phyloP scores from a whole-genome alignment of 139 green algal species.

The Volvox reticuliferus region DNA sequence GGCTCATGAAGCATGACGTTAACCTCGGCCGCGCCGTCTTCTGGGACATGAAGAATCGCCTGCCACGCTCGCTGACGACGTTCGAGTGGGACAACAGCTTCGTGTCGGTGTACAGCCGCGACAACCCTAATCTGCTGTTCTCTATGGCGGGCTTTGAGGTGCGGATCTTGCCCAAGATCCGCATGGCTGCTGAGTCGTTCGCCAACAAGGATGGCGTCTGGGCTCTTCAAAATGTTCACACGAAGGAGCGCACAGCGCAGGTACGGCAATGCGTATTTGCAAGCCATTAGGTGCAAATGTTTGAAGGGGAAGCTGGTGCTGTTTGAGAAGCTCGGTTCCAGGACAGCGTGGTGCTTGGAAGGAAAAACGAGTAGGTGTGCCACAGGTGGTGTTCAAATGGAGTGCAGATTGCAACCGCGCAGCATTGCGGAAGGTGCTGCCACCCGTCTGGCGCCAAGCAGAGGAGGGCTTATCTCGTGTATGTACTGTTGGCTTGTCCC shows the following conservation, averaged over 20 bases:
- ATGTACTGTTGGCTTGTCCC: too few relatives aligned
- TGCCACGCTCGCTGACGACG: constrained; percentile 91
- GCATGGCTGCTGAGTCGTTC: constrained; percentile 92
- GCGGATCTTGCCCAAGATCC: constrained; percentile 96
- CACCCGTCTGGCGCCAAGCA: too few relatives aligned
- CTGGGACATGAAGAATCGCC: constrained; percentile 96
- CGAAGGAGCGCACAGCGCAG: constrained; percentile 95
- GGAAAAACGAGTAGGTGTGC: too few relatives aligned
- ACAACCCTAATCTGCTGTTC: constrained; percentile 99
- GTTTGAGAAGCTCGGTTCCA: too few relatives aligned
- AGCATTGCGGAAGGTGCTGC: too few relatives aligned
- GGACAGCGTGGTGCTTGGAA: too few relatives aligned
- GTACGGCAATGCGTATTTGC: background rate
- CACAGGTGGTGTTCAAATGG: too few relatives aligned
- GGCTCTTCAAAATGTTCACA: constrained; percentile 97
- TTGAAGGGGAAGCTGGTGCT: too few relatives aligned
- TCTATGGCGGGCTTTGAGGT: constrained; percentile 98
- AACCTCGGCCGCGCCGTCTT: constrained; percentile 98
- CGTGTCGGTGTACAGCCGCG: constrained; percentile 94
- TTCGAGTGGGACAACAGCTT: constrained; percentile 99
- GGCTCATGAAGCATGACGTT: constrained; percentile 99
- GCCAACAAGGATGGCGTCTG: constrained; percentile 97
- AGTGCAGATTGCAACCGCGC: too few relatives aligned
- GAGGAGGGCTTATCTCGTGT: too few relatives aligned
- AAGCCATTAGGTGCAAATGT: too few relatives aligned